Base-by-base conservation (phyloP, 2,329 filamentous ascomycete genomes). In the Stemphylium lycopersici region DNA sequence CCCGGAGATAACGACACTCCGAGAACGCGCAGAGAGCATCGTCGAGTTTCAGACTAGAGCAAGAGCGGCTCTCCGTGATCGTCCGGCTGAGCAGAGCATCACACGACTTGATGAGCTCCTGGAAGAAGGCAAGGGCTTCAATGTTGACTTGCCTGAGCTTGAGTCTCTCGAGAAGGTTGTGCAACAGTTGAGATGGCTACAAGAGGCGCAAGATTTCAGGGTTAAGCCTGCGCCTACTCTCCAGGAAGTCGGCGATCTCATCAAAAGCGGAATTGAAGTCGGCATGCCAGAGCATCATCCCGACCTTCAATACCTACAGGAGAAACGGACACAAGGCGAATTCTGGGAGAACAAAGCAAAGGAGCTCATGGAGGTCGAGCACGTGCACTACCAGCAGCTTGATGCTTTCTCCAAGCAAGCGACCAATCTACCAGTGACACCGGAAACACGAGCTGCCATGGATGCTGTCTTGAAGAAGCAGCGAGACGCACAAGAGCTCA, bases 401-500 rank as follows among this genome's bases (percentile, higher is more conserved):
- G 95, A 98, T 74, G 91, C 93, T 0, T 80, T 99, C 5, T 96
- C 92, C 1, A 85, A 86, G 44, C 93, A 98, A 77, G 93, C 93
- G 1, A 81, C 86, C 31, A 83, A 83, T 4, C 81, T 97, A 15
- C 93, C 95, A 0, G 93, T 98, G 16, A 90, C 90, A 1, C 80
- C 86, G 3, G 89, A 93, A 31, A 98, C 92, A 0, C 81, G 96
- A 20, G 84, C 86, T 6, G 84, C 87, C 7, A 91, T 99, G 22
- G 95, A 99, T 67, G 89, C 91, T 43, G 97, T 98, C 51, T 80
- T 99, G 53, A 92, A 92, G 74, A 98, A 97, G 77, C 95, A 99
- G 73, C 88, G 95, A 16, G 95, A 98, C 71, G 93, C 93, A 0
- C 93, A 97, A 69, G 88, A 90, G 13, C 89, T 93, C 66, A 96